Percentiles rank a stretch among this genome's conserved stretches.
Conservation (phyloP, 306 rosid genomes). For the Rubus idaeus region DNA sequence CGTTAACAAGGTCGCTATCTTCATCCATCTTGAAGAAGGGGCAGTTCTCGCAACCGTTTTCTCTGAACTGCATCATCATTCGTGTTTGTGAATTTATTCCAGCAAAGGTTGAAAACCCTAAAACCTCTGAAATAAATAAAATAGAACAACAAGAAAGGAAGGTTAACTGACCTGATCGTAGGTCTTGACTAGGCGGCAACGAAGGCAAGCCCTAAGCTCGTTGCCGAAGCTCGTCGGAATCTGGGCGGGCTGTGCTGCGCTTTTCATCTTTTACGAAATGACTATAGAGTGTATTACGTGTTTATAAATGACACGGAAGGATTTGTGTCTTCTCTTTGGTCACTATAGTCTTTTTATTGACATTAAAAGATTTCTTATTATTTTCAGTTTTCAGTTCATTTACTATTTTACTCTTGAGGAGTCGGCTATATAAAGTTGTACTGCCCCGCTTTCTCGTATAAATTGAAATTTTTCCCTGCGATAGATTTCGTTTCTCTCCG, state of each 20-base stretch:
- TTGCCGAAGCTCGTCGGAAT: constrained; percentile 94
- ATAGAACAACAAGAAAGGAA: not conserved
- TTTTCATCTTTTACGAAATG: constrained; percentile 37
- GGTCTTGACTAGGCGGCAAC: constrained; percentile 97
- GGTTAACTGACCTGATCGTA: constrained; percentile 74
- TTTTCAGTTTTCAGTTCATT: too few species aligned
- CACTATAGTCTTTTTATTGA: too few species aligned
- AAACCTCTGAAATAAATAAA: not conserved
- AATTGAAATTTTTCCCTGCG: too few species aligned
- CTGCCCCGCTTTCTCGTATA: too few species aligned
- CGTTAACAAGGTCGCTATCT: constrained; percentile 78
- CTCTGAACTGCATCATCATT: constrained; percentile 58
- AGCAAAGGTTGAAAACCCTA: not conserved
- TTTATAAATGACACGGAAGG: too few species aligned
- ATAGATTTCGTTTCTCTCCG: too few species aligned
- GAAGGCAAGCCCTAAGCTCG: constrained; percentile 93
- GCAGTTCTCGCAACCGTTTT: constrained; percentile 92
- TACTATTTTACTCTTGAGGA: too few species aligned
- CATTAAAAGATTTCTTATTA: too few species aligned
- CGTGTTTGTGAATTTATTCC: not conserved
- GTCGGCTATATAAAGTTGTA: too few species aligned
- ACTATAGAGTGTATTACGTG: too few species aligned
- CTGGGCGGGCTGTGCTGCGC: constrained; percentile 56
- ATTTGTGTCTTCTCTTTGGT: too few species aligned
- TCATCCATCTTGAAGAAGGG: constrained; percentile 93